Percentiles rank a stretch among this genome's conserved stretches.
Evolutionary conservation across 805 yeast genomes (phyloP).

Genomic region (Kluyveromyces wickerhamii): DNA sequence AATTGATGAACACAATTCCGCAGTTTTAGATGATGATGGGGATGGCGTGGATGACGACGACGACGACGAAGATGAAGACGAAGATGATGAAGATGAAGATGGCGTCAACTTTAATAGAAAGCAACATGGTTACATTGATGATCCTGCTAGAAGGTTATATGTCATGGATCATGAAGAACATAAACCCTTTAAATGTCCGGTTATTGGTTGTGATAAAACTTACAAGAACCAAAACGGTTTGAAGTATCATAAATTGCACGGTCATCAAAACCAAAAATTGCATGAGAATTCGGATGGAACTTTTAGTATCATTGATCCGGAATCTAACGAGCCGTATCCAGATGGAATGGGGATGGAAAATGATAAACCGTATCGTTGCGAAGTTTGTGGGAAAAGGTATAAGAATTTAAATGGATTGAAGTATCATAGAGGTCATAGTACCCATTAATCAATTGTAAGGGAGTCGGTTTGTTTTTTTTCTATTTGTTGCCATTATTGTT

Average conservation of each 20-base stretch:
- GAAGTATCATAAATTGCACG: conserved; percentile 91
- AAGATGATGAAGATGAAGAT: conserved; percentile 10
- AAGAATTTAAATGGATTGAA: conserved; percentile 93
- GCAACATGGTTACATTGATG: conserved; percentile 76
- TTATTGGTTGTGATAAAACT: conserved; percentile 94
- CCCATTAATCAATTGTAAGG: conserved; percentile 47
- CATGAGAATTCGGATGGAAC: conserved; percentile 91
- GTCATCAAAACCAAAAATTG: conserved; percentile 91
- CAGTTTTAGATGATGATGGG: conserved; percentile 2
- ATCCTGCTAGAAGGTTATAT: conserved; percentile 90
- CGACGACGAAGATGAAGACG: conserved; percentile 21
- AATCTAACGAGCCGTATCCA: conserved; percentile 77
- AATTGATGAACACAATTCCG: conserved; percentile 1
- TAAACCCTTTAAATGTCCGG: conserved; percentile 96
- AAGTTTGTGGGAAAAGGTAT: conserved; percentile 95
- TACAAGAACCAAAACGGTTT: conserved; percentile 96
- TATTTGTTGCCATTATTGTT: neutral
- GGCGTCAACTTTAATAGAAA: conserved; percentile 8
- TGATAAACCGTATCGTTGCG: conserved; percentile 97
- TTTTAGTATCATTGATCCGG: conserved; percentile 86
- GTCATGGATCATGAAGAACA: conserved; percentile 88
- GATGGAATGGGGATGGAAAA: conserved; percentile 94
- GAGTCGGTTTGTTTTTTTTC: neutral
- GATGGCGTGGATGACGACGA: conserved; percentile 1
- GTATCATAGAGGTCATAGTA: conserved; percentile 97